phyloP scores from a whole-genome alignment of 495 filamentous ascomycete genomes.

The Penicillium malachiteum region DNA sequence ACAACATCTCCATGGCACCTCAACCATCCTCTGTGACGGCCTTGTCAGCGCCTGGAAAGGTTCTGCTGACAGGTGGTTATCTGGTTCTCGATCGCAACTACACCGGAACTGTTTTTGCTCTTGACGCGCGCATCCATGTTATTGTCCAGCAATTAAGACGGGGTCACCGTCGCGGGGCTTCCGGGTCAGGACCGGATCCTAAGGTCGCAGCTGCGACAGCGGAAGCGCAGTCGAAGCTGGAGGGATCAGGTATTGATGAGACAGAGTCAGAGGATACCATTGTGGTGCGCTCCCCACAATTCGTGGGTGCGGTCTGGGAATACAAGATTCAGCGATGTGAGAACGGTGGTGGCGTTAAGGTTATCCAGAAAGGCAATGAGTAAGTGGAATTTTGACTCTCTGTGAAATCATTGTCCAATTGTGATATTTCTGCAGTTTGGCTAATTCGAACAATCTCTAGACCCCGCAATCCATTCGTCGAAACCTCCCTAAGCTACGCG shows the following conservation, averaged over 20 bases:
- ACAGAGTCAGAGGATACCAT: conserved; percentile 52
- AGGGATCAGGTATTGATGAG: conserved; percentile 16
- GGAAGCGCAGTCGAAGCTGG: conserved; percentile 5
- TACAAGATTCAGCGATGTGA: conserved; percentile 71
- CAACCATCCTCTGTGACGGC: conserved; percentile 45
- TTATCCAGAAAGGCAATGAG: conserved; percentile 73
- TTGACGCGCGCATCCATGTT: conserved; percentile 90
- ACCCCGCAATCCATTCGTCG: conserved; percentile 76
- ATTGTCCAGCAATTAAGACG: conserved; percentile 59
- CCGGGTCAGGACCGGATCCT: conserved; percentile 19
- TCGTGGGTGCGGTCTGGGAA: conserved; percentile 78
- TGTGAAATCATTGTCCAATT: no score
- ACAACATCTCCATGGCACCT: conserved; percentile 15
- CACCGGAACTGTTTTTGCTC: conserved; percentile 88
- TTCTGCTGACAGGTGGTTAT: conserved; percentile 91
- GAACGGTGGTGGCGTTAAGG: conserved; percentile 70
- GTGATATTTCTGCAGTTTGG: background rate
- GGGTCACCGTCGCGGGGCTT: conserved; percentile 29
- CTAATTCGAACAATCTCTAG: conserved; percentile 20
- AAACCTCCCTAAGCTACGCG: conserved; percentile 83
- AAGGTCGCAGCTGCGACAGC: conserved; percentile 9
- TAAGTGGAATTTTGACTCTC: conserved; percentile 53
- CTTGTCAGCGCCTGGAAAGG: conserved; percentile 93
- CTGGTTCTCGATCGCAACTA: conserved; percentile 87
- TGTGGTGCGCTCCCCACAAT: conserved; percentile 87